Conservation (phyloP, 2,329 filamentous ascomycete genomes). For the Fusarium illudens region DNA sequence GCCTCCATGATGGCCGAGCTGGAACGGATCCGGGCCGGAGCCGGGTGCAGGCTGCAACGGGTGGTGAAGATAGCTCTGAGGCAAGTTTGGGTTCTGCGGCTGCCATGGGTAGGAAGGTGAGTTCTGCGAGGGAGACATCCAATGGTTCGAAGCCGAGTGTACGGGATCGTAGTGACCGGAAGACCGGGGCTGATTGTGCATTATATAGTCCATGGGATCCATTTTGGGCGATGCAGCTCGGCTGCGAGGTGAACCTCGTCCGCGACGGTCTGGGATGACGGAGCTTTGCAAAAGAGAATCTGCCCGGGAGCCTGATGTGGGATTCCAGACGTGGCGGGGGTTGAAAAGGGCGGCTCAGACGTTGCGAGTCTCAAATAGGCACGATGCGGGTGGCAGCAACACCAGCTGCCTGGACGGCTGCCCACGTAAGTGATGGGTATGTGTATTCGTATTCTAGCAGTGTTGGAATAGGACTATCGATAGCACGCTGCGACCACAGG, state of each 20-base stretch:
- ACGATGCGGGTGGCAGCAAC: slow-evolving; percentile 10
- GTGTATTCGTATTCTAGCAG: slow-evolving; percentile 39
- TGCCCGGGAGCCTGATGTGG: slow-evolving; percentile 6
- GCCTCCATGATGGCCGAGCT: slow-evolving; percentile 28
- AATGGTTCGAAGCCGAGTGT: slow-evolving; percentile 39
- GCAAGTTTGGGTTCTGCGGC: slow-evolving; percentile 22
- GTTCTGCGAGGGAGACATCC: slow-evolving; percentile 37
- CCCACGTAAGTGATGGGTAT: slow-evolving; percentile 24
- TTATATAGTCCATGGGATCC: slow-evolving; percentile 43
- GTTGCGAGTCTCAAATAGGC: slow-evolving; percentile 17
- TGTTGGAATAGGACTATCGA: slow-evolving; percentile 43
- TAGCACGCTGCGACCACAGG: slow-evolving; percentile 41
- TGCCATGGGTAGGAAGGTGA: slow-evolving; percentile 38
- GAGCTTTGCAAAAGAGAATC: neutral
- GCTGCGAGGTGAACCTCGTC: slow-evolving; percentile 5
- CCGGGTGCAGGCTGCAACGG: slow-evolving; percentile 20
- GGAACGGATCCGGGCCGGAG: slow-evolving; percentile 33
- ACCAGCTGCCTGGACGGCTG: slow-evolving; percentile 21
- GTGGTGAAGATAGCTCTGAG: slow-evolving; percentile 35
- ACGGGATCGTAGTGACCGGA: slow-evolving; percentile 42
- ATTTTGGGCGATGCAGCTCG: slow-evolving; percentile 25
- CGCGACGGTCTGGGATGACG: neutral
- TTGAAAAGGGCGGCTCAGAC: slow-evolving; percentile 3
- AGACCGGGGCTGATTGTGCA: slow-evolving; percentile 34
- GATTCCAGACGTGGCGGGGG: neutral